Base-by-base conservation (phyloP, 257 asterid species). In the Solanum tarapatanum region DNA sequence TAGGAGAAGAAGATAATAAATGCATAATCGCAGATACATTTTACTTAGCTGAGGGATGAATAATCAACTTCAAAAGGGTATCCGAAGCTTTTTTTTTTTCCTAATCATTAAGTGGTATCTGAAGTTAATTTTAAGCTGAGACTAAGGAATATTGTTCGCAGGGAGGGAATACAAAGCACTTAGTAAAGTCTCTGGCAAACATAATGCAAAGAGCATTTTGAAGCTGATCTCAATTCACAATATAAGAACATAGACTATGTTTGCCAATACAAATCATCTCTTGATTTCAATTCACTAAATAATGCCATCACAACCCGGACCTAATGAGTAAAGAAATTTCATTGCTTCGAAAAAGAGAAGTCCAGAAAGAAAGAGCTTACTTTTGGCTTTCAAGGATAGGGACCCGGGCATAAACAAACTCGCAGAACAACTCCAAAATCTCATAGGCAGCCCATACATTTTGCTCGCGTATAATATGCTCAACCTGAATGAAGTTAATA, bases 401-500 rank as follows among this genome's bases (percentile, higher is more conserved):
- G 19, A 95, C 94, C 39, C 98, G 95, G 24, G 98, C 98, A 86
- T 91, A 95, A 90, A 96, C 93, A 83, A 94, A 94, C 92, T 94
- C 98, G 66, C 98, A 94, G 86, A 96, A 96, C 92, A 96, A 66
- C 92, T 93, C 98, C 92, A 96, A 88, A 70, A 96, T 92, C 90
- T 94, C 98, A 79, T 95, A 95, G 21, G 95, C 97, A 83, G 94
- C 98, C 98, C 98, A 96, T 5, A 95, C 90, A 93, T 94, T 95
- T 84, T 93, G 98, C 90, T 96, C 98, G 28, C 98, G 91, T 88
- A 95, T 95, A 73, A 96, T 93, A 92, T 96, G 99, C 94, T 96
- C 99, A 90, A 94, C 99, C 99, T 95, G 66, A 66, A 66, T 37
- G 41, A 84, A 39, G 26, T 39, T 19, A 14, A 39, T 36, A 68